These are phyloP conservation scores for Aspergillus sp. DNA, from an alignment of 2,329 filamentous ascomycete species.

Conservation along the genomic window DNA sequence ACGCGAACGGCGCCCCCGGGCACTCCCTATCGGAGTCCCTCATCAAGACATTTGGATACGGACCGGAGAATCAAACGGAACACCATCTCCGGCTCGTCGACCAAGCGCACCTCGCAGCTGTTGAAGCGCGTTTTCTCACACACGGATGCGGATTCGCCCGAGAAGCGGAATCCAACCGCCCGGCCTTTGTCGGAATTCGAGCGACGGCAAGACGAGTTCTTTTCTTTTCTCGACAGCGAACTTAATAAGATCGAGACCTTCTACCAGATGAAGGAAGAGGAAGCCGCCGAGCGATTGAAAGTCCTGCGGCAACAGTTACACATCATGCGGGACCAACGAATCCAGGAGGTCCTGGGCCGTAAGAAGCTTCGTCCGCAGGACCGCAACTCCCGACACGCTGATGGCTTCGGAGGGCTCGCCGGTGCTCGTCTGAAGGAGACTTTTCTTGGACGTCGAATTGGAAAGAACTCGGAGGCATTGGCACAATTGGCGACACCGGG, in stretches of 20 bases:
- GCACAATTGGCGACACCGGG: constrained; percentile 42
- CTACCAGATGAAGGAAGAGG: constrained; percentile 82
- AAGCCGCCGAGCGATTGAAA: constrained; percentile 70
- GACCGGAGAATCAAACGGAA: constrained; percentile 17
- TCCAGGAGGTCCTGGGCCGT: constrained; percentile 65
- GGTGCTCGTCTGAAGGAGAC: constrained; percentile 36
- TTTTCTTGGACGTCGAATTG: constrained; percentile 48
- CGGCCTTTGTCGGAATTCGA: constrained; percentile 62
- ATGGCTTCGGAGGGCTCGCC: constrained; percentile 22
- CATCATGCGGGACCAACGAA: constrained; percentile 82
- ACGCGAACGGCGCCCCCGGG: constrained; percentile 7
- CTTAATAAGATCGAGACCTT: constrained; percentile 90
- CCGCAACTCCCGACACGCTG: constrained; percentile 17
- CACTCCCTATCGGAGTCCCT: constrained; percentile 7
- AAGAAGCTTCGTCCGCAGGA: constrained; percentile 28
- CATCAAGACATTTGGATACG: constrained; percentile 4
- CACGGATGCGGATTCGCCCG: constrained; percentile 37
- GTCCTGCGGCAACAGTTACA: constrained; percentile 80
- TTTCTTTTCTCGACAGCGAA: constrained; percentile 76
- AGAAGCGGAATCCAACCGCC: constrained; percentile 52
- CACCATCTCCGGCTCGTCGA: constrained; percentile 25
- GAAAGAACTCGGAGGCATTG: constrained; percentile 56
- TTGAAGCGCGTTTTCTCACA: constrained; percentile 41
- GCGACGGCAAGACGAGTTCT: constrained; percentile 78
- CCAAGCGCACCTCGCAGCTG: constrained; percentile 23